Percentiles rank a stretch among this genome's conserved stretches.
These are phyloP conservation scores for Pilobolus umbonatus DNA, from an alignment of 192 early-diverging fungal genomes.

Conservation along the genomic window DNA sequence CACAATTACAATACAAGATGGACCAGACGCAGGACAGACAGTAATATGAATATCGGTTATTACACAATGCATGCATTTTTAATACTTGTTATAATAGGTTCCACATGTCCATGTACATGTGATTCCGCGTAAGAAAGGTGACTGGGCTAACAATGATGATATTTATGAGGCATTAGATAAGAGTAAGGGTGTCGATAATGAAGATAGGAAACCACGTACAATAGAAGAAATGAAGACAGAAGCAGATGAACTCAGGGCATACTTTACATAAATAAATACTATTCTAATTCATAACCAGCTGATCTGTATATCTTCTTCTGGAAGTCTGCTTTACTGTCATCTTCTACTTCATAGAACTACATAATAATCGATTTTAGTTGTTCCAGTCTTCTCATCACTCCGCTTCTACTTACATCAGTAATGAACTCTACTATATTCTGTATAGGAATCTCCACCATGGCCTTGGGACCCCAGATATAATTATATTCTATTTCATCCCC, in stretches of 20 bases:
- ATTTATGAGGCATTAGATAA: constrained; percentile 75
- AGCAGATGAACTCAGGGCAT: constrained; percentile 35
- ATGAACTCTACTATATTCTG: constrained; percentile 53
- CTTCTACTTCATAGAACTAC: not conserved
- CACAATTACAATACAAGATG: constrained; percentile 66
- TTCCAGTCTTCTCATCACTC: not conserved
- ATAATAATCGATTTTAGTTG: not conserved
- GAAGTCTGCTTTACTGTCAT: not conserved
- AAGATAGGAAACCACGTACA: constrained; percentile 65
- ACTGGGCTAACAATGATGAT: constrained; percentile 85
- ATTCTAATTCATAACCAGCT: not conserved
- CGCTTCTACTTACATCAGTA: constrained; percentile 33
- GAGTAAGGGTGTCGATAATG: constrained; percentile 56
- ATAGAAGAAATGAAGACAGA: constrained; percentile 78
- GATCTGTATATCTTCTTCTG: not conserved
- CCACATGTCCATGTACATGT: constrained; percentile 91
- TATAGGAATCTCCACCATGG: constrained; percentile 54
- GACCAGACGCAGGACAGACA: constrained; percentile 31
- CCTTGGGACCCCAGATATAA: constrained; percentile 56
- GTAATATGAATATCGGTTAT: too few relatives aligned
- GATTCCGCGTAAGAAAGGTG: constrained; percentile 75
- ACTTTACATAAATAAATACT: constrained; percentile 24
- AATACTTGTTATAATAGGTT: constrained; percentile 57
- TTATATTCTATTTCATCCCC: constrained; percentile 34
- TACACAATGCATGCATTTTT: too few relatives aligned